Evolutionary conservation across 2,329 filamentous ascomycete genomes (phyloP), one percentile per base, ranked within the genome.

Genomic region (Lizonia empirigonia): DNA sequence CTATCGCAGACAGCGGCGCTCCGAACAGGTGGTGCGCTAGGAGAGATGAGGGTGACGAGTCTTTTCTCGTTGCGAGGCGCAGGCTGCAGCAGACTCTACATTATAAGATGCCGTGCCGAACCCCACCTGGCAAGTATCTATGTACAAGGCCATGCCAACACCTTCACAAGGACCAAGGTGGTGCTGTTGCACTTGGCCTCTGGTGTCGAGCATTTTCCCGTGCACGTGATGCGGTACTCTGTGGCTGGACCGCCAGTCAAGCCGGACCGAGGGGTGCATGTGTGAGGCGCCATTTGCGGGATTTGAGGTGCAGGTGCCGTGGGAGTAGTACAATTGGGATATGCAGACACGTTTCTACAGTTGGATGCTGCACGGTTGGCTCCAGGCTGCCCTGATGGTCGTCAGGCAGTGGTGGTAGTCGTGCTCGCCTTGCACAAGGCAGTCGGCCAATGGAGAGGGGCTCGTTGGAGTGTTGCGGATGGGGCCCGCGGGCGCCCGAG

Each of bases 251-350:
- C 15, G 34, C 24, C 19, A 42, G 29, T 10, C 7, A 42, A 22
- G 38, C 29, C 46, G 46, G 46, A 33, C 46, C 46, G 46, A 42
- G 20, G 13, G 33, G 5, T 20, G 37, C 32, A 23, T 36, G 16
- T 30, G 42, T 26, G 33, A 30, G 24, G 24, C 24, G 24, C 33
- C 33, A 30, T 49, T 41, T 49, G 46, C 46, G 46, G 24, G 32
- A 49, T 42, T 49, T 42, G 46, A 49, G 33, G 37, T 37, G 46
- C 46, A 38, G 32, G 9, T 36, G 34, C 8, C 33, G 38, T 24
- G 30, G 7, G 22, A 24, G 26, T 12, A 6, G 32, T 5, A n/a
- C n/a, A n/a, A n/a, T n/a, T n/a, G n/a, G n/a, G n/a, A n/a, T n/a
- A n/a, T n/a, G n/a, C n/a, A n/a, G n/a, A n/a, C n/a, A n/a, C n/a